Percentiles rank a stretch among this genome's conserved stretches.
These are phyloP conservation scores for Tuber calosporum DNA, from an alignment of 495 filamentous ascomycete genomes.

Conservation along the genomic window DNA sequence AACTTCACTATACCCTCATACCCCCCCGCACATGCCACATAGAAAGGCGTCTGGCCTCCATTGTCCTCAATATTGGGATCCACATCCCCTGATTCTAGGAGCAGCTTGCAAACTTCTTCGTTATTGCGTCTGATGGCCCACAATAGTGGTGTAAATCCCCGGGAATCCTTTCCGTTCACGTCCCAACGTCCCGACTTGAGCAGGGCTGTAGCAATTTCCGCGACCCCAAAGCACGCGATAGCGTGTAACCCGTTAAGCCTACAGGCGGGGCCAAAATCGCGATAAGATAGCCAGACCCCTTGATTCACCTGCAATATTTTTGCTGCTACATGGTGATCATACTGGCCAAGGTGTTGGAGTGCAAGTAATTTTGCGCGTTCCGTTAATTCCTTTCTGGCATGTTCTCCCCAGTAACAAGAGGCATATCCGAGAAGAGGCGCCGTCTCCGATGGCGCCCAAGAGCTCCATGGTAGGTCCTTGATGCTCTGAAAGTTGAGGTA, in stretches of 20 bases:
- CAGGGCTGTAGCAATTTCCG: background rate
- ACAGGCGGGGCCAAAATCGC: no score
- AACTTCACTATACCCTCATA: conserved; percentile 9
- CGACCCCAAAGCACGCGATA: background rate
- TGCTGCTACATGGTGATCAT: background rate
- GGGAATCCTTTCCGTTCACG: background rate
- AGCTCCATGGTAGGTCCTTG: no score
- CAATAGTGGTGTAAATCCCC: background rate
- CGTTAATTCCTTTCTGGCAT: no score
- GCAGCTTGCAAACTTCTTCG: background rate
- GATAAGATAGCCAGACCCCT: no score
- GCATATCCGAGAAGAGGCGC: no score
- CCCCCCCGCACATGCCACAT: conserved; percentile 44
- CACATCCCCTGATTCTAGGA: background rate
- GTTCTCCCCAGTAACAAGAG: no score
- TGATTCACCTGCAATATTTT: no score
- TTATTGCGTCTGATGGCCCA: background rate
- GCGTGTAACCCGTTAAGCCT: background rate
- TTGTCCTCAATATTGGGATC: background rate
- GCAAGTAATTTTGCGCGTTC: no score
- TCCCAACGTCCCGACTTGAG: background rate
- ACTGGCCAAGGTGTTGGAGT: background rate
- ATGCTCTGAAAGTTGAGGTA: no score
- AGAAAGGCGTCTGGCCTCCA: conserved; percentile 39
- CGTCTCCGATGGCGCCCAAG: no score